Evolutionary conservation across 106 monocot genomes (phyloP), one percentile per base, ranked within the genome.

Genomic region (Cymbidium sinense): DNA sequence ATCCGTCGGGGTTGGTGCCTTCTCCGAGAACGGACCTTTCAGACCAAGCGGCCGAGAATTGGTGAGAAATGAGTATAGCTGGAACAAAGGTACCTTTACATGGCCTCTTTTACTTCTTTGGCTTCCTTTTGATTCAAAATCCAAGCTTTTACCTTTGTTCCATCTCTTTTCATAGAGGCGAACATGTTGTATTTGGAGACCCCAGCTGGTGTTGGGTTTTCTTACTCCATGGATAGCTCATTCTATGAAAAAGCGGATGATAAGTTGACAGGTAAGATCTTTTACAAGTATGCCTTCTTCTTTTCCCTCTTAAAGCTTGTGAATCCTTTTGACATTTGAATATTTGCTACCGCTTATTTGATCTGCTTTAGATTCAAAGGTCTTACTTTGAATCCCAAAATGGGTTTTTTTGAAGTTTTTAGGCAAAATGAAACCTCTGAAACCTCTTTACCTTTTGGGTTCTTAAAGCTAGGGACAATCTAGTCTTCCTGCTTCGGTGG

Each of bases 1-100:
- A 64, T 99, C 98, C 27, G 83, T 99, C 47, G 98, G 98, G 78
- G 94, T 99, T 74, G 98, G 98, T 23, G 98, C 98, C 71, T 99
- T 99, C 85, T 99, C 98, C 78, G 98, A 99, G 82, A 99, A 99
- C 82, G 98, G 98, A 33, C 98, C 98, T 75, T 99, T 99, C 75
- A 90, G 94, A 64, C 98, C 98, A 21, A 94, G 87, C 80, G 88
- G 94, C 21, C 78, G 85, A 31, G 50, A 82, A 74, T 82, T 99
- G 64, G 84, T 90, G 83, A 90, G 70, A 62, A 99, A 99, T 82
- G 92, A 90, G 80, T 81, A 94, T 82, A 99, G 98, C 79, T 99
- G 98, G 98, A 99, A 99, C 82, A 99, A 86, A 99, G 98, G 98
- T 99, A 39, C 5, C 13, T 21, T 29, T 34, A 21, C 1, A 4